These are phyloP conservation scores for Magnusiomyces paraingens DNA, from an alignment of 1,139 yeast genomes.

Conservation along the genomic window DNA sequence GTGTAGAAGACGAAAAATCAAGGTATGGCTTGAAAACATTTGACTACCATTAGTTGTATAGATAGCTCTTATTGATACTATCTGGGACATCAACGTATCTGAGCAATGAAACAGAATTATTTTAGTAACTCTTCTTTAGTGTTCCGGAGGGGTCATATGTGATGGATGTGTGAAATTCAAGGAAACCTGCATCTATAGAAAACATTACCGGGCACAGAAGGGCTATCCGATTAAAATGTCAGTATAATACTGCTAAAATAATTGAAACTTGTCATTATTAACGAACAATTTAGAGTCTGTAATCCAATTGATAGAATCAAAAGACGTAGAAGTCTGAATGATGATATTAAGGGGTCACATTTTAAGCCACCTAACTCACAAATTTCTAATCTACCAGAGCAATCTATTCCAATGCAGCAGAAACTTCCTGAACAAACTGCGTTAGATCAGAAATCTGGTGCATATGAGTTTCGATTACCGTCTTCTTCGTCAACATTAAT, in stretches of 20 bases:
- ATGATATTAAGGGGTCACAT: not conserved
- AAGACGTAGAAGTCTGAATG: slow-evolving; percentile 5
- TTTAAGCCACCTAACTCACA: not conserved
- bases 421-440: too few species aligned
- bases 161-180: slow-evolving; percentile 24
- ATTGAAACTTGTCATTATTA: not conserved
- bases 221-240: slow-evolving; percentile 24
- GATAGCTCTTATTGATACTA: not conserved
- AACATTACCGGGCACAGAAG: slow-evolving; percentile 24
- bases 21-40: slow-evolving; percentile 19
- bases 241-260: not conserved
- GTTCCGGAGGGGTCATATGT: slow-evolving; percentile 43
- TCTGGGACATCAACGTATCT: not conserved
- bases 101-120: not conserved
- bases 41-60: too few species aligned
- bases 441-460: too few species aligned
- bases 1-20: slow-evolving; percentile 54
- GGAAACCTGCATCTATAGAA: slow-evolving; percentile 23
- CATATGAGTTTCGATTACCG: too few species aligned
- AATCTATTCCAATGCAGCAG: too few species aligned
- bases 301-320: slow-evolving; percentile 8
- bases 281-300: slow-evolving; percentile 1
- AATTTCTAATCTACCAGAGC: not conserved
- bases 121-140: slow-evolving; percentile 21
- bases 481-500: too few species aligned